Conservation (phyloP, 1,139 yeast genomes). For the Diutina rugosa region DNA sequence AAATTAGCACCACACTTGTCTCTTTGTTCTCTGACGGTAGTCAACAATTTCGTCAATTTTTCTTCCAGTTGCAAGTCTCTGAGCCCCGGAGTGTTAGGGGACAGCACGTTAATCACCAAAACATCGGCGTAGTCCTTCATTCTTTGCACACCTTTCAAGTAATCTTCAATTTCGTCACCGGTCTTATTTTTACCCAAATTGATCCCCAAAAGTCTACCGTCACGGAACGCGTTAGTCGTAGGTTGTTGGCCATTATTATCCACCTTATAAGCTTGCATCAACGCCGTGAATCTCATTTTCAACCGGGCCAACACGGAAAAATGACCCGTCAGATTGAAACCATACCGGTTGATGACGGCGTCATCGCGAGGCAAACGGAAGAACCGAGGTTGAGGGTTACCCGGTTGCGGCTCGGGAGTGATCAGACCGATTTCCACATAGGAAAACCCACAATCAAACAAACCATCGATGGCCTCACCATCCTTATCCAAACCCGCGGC, state of each 20-base stretch:
- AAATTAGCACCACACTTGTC: constrained; percentile 26
- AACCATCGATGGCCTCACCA: constrained; percentile 83
- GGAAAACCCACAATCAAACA: constrained; percentile 70
- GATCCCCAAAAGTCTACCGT: constrained; percentile 60
- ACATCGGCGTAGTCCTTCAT: constrained; percentile 84
- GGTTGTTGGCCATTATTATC: constrained; percentile 16
- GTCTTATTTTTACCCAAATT: constrained; percentile 86
- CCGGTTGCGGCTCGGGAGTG: constrained; percentile 89
- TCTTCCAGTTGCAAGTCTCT: constrained; percentile 74
- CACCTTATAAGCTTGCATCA: constrained; percentile 7
- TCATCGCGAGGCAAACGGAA: constrained; percentile 75
- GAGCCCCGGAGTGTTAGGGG: constrained; percentile 94
- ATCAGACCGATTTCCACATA: constrained; percentile 90
- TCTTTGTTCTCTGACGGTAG: constrained; percentile 52
- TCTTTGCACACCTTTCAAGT: constrained; percentile 68
- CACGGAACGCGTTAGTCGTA: constrained; percentile 42
- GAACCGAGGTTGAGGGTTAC: constrained; percentile 84
- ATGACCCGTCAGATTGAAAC: constrained; percentile 90
- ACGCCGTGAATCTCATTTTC: constrained; percentile 40
- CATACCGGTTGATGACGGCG: constrained; percentile 89
- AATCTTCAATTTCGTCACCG: constrained; percentile 84
- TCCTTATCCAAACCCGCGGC: constrained; percentile 96
- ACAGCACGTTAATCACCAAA: constrained; percentile 81
- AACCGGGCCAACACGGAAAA: constrained; percentile 55
- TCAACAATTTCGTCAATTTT: constrained; percentile 54